phyloP scores from a whole-genome alignment of 192 early-diverging fungal species.

The Coemansia erecta region DNA sequence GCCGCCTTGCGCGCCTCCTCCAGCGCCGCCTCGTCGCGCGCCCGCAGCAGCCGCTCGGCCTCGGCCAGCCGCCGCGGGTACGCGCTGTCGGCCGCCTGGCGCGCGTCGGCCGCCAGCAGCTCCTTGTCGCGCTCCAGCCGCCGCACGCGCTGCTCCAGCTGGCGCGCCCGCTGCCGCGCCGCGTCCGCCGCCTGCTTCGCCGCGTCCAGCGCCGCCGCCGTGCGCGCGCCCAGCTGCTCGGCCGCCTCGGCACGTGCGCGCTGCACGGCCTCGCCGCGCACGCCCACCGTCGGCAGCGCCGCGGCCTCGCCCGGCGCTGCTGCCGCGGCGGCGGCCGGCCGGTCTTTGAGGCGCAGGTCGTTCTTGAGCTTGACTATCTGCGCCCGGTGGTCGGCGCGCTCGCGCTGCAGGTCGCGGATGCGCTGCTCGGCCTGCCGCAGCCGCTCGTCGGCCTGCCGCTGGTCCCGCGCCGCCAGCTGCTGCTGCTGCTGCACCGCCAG shows the following conservation, averaged over 20 bases:
- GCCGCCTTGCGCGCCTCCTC: constrained; percentile 29
- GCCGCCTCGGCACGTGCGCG: constrained; percentile 37
- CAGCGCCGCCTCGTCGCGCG: constrained; percentile 32
- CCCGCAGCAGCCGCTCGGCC: constrained; percentile 25
- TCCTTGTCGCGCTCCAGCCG: constrained; percentile 39
- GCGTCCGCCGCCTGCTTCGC: constrained; percentile 16
- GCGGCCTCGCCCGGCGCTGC: constrained; percentile 25
- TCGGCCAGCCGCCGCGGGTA: constrained; percentile 25
- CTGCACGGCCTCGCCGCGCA: constrained; percentile 25
- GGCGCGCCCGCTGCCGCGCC: constrained; percentile 22
- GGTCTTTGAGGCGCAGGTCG: constrained; percentile 32
- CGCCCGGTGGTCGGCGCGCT: constrained; percentile 30
- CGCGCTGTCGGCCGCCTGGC: constrained; percentile 17
- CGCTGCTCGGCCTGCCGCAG: constrained; percentile 23
- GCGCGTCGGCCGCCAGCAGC: constrained; percentile 15
- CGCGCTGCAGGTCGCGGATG: constrained; percentile 30
- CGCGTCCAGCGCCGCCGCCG: constrained; percentile 30
- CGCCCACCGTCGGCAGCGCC: constrained; percentile 19
- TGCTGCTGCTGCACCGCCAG: constrained; percentile 20
- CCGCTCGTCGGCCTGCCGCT: constrained; percentile 21
- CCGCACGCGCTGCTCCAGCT: constrained; percentile 29
- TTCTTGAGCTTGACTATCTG: constrained; percentile 21
- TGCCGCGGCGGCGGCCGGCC: constrained; percentile 21
- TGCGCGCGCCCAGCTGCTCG: constrained; percentile 16
- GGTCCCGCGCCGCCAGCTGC: constrained; percentile 14